Percentiles rank a stretch among this genome's conserved stretches.
Conservation (phyloP, 2,329 filamentous ascomycete species). For the Cercospora berteroae region DNA sequence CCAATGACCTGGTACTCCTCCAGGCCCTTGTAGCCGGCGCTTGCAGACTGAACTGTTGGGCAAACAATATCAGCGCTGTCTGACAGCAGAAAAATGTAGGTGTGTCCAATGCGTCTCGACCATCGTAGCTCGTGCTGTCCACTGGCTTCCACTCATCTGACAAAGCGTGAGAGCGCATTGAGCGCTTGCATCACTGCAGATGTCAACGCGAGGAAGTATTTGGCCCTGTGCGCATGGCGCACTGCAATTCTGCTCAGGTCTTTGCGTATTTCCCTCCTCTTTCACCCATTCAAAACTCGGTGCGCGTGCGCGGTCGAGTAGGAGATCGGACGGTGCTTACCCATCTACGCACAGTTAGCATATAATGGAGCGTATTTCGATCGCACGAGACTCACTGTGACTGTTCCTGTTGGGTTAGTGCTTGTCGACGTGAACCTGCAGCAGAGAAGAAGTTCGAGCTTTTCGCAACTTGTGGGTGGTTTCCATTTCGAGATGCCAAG, state of each 20-base stretch:
- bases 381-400: constrained; percentile 31
- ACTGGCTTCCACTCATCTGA: neutral
- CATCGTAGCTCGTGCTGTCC: constrained; percentile 15
- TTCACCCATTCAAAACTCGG: constrained; percentile 28
- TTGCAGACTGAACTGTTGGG: constrained; percentile 62
- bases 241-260: constrained; percentile 15
- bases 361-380: neutral
- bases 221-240: constrained; percentile 8
- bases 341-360: constrained; percentile 54
- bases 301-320: constrained; percentile 16
- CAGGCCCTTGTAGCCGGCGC: constrained; percentile 57
- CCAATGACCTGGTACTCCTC: constrained; percentile 99
- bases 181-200: too few relatives aligned
- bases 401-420: constrained; percentile 24
- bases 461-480: constrained; percentile 12
- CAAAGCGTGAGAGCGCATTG: neutral
- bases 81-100: constrained; percentile 4
- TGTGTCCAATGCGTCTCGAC: constrained; percentile 14
- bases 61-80: constrained; percentile 34
- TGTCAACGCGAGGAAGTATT: neutral
- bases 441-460: neutral
- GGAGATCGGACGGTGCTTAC: constrained; percentile 48
- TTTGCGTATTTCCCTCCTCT: constrained; percentile 28
- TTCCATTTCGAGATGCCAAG: constrained; percentile 2
- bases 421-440: constrained; percentile 15